Conservation (phyloP, 2,329 filamentous ascomycete genomes). For the Calonectria pteridis region DNA sequence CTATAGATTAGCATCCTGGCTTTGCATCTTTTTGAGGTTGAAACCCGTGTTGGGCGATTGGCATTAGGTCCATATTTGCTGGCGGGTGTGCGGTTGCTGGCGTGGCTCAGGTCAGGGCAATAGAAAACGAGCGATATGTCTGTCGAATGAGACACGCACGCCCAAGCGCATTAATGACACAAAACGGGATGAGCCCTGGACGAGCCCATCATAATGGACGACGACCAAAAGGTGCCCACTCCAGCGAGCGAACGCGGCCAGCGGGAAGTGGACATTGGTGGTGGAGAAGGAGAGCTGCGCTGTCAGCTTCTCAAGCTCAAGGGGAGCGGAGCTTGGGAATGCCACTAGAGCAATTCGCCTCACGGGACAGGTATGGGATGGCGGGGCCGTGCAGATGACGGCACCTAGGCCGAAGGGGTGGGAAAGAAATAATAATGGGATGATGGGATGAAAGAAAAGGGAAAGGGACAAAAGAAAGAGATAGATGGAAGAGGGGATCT, state of each 20-base stretch:
- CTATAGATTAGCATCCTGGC: background rate
- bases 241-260: background rate
- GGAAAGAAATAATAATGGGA: conserved; percentile 1
- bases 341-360: conserved; percentile 24
- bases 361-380: conserved; percentile 18
- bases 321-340: conserved; percentile 7
- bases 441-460: background rate
- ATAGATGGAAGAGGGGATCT: background rate
- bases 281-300: conserved; percentile 24
- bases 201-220: background rate
- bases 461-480: background rate
- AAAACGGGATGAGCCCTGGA: background rate
- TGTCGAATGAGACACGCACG: conserved; percentile 6
- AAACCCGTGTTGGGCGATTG: background rate
- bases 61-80: conserved; percentile 1
- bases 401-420: background rate
- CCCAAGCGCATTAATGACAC: background rate
- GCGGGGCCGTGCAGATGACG: conserved; percentile 20
- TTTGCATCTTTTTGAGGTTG: background rate
- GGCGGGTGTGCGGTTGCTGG: background rate
- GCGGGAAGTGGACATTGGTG: conserved; percentile 8
- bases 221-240: background rate
- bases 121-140: conserved; percentile 1
- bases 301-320: conserved; percentile 20
- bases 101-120: background rate